Evolutionary conservation across 306 rosid genomes (phyloP).

Genomic region (Corylus avellana): DNA sequence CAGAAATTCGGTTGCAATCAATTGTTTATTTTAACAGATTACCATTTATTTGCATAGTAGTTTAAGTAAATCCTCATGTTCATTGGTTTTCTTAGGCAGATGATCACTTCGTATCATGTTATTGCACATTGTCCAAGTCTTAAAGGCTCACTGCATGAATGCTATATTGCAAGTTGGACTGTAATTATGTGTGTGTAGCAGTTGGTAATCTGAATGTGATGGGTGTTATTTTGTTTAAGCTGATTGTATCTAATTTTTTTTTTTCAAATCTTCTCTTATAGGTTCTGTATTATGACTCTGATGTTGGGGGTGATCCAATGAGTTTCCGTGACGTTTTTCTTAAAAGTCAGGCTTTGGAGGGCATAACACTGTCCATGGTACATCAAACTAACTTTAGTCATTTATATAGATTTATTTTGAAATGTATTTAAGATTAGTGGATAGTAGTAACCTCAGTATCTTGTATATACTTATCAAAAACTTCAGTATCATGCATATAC

Average conservation of each 20-base stretch:
- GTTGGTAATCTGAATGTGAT: conserved; percentile 7
- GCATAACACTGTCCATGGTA: conserved; percentile 93
- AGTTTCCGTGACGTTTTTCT: conserved; percentile 89
- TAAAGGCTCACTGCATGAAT: neutral
- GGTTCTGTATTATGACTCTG: conserved; percentile 85
- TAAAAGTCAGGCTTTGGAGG: conserved; percentile 96
- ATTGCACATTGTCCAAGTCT: neutral
- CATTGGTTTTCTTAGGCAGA: neutral
- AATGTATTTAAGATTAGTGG: neutral
- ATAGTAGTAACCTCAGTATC: conserved; percentile 1
- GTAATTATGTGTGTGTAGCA: conserved; percentile 8
- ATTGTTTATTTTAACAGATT: neutral
- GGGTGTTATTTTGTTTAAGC: conserved; percentile 8
- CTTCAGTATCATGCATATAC: neutral
- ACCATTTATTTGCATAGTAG: neutral
- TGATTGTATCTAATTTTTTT: conserved; percentile 29
- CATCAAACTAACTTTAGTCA: conserved; percentile 23
- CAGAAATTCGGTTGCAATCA: neutral
- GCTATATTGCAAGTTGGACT: neutral
- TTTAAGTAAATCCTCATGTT: neutral
- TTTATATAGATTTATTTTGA: conserved; percentile 16
- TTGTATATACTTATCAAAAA: neutral
- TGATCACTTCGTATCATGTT: neutral
- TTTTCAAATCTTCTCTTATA: conserved; percentile 29
- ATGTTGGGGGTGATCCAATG: conserved; percentile 82